Conservation (phyloP, 306 rosid species). For the Dalbergia oliveri region DNA sequence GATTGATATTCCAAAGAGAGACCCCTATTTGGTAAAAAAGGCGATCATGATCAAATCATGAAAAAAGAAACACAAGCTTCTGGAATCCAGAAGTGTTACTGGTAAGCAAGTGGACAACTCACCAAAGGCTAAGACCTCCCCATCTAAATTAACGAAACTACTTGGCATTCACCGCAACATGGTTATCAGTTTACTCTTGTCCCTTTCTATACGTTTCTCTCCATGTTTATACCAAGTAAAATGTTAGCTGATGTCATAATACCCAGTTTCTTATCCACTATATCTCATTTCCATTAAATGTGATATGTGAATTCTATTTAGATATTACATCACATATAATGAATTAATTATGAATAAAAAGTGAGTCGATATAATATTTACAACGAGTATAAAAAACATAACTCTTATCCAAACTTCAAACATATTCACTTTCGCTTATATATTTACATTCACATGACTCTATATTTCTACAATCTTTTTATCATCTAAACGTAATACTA, state of each 20-base stretch:
- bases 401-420: not conserved
- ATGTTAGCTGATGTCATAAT: too few species aligned
- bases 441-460: not conserved
- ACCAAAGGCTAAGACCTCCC: conserved; percentile 28
- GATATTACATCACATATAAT: too few species aligned
- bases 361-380: too few species aligned
- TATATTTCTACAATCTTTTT: too few species aligned
- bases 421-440: too few species aligned
- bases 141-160: conserved; percentile 44
- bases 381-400: too few species aligned
- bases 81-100: conserved; percentile 50
- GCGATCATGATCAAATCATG: not conserved
- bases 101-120: conserved; percentile 39
- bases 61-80: conserved; percentile 36
- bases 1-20: conserved; percentile 20
- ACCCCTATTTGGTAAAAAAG: conserved; percentile 10
- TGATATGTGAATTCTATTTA: too few species aligned
- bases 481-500: too few species aligned
- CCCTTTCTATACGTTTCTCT: not conserved
- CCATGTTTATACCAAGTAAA: conserved; percentile 39
- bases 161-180: conserved; percentile 29
- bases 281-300: too few species aligned
- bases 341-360: too few species aligned
- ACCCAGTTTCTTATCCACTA: too few species aligned
- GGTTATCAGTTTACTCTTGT: not conserved